Evolutionary conservation across 768 basidiomycete genomes (phyloP).

Genomic region (Tricholoma hemisulphureum): DNA sequence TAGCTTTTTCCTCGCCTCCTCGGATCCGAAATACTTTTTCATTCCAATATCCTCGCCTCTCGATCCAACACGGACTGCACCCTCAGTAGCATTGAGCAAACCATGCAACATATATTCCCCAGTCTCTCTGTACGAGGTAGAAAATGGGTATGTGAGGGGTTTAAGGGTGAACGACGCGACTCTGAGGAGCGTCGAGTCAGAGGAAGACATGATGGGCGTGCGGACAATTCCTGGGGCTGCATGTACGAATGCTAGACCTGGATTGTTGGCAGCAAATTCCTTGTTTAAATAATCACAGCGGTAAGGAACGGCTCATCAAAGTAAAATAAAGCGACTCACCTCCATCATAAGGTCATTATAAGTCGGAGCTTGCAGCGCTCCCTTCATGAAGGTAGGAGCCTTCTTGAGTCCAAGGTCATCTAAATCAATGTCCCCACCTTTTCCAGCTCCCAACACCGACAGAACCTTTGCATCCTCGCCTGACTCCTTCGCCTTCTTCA

Average conservation of each 20-base stretch:
- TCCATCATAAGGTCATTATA: slow-evolving; percentile 58
- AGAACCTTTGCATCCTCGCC: slow-evolving; percentile 52
- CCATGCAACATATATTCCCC: slow-evolving; percentile 34
- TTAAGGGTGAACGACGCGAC: slow-evolving; percentile 8
- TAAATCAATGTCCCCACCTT: slow-evolving; percentile 36
- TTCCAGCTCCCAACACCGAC: slow-evolving; percentile 38
- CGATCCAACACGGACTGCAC: slow-evolving; percentile 12
- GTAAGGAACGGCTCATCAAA: neutral
- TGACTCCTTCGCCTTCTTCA: slow-evolving; percentile 42
- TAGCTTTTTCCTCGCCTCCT: slow-evolving; percentile 14
- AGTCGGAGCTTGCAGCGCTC: slow-evolving; percentile 35
- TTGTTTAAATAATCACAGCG: slow-evolving; percentile 8
- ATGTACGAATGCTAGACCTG: slow-evolving; percentile 44
- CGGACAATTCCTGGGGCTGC: slow-evolving; percentile 40
- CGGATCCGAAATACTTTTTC: slow-evolving; percentile 13
- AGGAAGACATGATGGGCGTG: slow-evolving; percentile 22
- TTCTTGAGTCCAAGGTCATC: slow-evolving; percentile 55
- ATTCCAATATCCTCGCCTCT: slow-evolving; percentile 9
- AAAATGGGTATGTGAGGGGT: slow-evolving; percentile 22
- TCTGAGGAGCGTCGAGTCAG: slow-evolving; percentile 13
- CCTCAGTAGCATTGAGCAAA: slow-evolving; percentile 24
- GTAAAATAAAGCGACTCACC: slow-evolving; percentile 27
- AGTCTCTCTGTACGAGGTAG: slow-evolving; percentile 18
- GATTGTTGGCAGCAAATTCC: slow-evolving; percentile 39
- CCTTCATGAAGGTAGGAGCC: slow-evolving; percentile 35